Conservation (phyloP, 2,329 filamentous ascomycete species). For the Aspergillus felis region DNA sequence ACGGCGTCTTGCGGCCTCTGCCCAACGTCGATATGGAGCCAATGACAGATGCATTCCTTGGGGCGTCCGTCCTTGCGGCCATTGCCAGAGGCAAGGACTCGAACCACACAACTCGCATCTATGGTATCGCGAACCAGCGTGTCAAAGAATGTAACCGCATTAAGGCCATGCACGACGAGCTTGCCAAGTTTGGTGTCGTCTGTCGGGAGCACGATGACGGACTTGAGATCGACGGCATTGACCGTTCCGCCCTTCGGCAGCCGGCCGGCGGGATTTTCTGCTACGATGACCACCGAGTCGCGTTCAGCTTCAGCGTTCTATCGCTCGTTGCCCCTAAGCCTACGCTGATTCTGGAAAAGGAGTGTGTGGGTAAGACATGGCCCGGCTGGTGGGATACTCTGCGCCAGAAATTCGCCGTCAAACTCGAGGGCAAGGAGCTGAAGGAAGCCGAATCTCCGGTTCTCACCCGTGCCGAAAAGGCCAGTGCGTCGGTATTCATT, state of each 20-base stretch:
- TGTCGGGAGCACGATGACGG: conserved; percentile 90
- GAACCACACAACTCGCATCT: conserved; percentile 70
- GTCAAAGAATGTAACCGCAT: conserved; percentile 99
- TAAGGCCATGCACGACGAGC: conserved; percentile 87
- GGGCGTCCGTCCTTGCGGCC: conserved; percentile 86
- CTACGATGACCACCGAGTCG: conserved; percentile 96
- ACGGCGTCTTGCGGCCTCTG: conserved; percentile 69
- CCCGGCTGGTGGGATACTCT: conserved; percentile 97
- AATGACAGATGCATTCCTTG: conserved; percentile 98
- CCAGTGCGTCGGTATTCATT: conserved; percentile 72
- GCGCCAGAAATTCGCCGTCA: conserved; percentile 70
- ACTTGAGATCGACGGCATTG: conserved; percentile 63
- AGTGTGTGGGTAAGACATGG: conserved; percentile 97
- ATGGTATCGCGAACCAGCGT: conserved; percentile 93
- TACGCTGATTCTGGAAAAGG: conserved; percentile 78
- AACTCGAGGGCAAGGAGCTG: conserved; percentile 70
- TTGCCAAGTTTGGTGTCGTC: conserved; percentile 85
- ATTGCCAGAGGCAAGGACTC: conserved; percentile 68
- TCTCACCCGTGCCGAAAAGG: conserved; percentile 37
- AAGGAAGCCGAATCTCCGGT: conserved; percentile 35
- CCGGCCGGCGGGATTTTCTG: conserved; percentile 73
- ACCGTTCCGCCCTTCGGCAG: conserved; percentile 48
- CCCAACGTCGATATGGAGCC: conserved; percentile 93
- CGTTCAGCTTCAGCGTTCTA: conserved; percentile 96
- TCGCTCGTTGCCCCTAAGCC: conserved; percentile 66